phyloP scores from a whole-genome alignment of 2,329 filamentous ascomycete genomes.

The Fusarium subtropicale region DNA sequence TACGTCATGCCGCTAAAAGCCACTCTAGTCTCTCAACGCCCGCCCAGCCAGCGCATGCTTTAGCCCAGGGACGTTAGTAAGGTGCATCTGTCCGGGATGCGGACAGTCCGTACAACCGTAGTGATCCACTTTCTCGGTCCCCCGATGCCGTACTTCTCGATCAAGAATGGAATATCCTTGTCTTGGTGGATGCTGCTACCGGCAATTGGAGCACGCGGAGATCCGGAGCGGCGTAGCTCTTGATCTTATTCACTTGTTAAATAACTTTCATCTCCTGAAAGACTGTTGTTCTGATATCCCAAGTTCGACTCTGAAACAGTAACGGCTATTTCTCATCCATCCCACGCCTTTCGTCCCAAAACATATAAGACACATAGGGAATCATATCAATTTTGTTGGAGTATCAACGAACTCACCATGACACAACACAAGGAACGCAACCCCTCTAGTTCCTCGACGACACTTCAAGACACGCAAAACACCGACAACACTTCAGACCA shows the following conservation, averaged over 20 bases:
- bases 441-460: constrained; percentile 6
- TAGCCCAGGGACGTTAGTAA: neutral
- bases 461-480: neutral
- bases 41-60: neutral
- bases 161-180: neutral
- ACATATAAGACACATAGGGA: neutral
- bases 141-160: neutral
- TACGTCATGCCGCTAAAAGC: neutral
- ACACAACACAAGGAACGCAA: neutral
- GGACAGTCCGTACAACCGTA: constrained; percentile 26
- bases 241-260: neutral
- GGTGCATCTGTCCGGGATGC: neutral
- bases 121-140: constrained; percentile 3
- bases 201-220: neutral
- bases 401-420: neutral
- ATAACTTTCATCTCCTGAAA: neutral
- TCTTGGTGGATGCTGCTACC: too few species aligned
- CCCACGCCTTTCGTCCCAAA: too few species aligned
- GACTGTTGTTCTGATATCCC: too few species aligned
- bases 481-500: neutral
- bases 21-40: neutral
- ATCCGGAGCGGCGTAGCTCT: neutral
- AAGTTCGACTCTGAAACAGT: neutral
- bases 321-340: neutral
- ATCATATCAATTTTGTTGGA: neutral